Conservation (phyloP, 75 land plant species). For the Pseudotsuga menziesii region DNA sequence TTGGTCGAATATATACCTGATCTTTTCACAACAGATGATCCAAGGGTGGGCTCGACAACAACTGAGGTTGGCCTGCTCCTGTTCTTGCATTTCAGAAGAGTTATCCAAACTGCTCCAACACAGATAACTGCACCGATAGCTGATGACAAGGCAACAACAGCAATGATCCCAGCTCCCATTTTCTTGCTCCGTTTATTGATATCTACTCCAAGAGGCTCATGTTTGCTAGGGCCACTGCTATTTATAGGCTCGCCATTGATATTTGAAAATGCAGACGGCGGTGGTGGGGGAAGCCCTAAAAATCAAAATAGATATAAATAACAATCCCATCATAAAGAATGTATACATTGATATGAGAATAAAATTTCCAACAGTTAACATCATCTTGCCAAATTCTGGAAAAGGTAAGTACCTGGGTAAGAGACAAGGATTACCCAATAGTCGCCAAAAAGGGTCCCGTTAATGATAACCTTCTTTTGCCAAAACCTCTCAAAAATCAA, state of each 20-base stretch:
- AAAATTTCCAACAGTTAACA: background rate
- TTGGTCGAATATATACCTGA: conserved; percentile 32
- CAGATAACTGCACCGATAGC: conserved; percentile 40
- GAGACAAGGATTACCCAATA: conserved; percentile 64
- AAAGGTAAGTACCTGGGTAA: conserved; percentile 64
- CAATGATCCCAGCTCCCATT: conserved; percentile 32
- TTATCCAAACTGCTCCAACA: conserved; percentile 38
- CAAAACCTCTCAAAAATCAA: conserved; percentile 60
- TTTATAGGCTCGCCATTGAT: conserved; percentile 16
- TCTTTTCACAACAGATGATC: conserved; percentile 27
- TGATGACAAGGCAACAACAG: conserved; percentile 59
- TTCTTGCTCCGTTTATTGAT: conserved; percentile 26
- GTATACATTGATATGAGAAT: background rate
- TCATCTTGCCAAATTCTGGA: background rate
- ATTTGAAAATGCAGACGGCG: conserved; percentile 35
- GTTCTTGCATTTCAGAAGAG: conserved; percentile 32
- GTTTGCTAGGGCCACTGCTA: conserved; percentile 14
- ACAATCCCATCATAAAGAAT: background rate
- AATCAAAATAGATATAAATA: background rate
- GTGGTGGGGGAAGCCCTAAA: conserved; percentile 80
- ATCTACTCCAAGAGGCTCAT: conserved; percentile 68
- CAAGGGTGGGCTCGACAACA: conserved; percentile 15
- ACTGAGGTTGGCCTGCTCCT: conserved; percentile 19
- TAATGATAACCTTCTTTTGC: conserved; percentile 53
- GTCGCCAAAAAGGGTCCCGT: conserved; percentile 53